Evolutionary conservation across 805 yeast genomes (phyloP).

Genomic region (Lipomyces japonicus): DNA sequence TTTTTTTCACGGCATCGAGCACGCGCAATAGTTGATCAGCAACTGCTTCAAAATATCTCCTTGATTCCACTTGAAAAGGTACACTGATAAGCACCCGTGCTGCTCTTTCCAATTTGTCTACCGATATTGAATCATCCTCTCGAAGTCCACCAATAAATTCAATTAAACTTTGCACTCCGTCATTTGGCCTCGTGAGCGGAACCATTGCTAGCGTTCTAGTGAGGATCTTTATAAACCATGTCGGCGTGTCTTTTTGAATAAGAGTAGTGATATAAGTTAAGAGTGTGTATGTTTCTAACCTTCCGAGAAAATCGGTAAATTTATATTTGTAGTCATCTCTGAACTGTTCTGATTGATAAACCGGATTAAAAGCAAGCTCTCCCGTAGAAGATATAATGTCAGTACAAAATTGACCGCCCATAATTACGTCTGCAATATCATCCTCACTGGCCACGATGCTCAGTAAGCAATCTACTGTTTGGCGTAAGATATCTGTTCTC

Average conservation of each 20-base stretch:
- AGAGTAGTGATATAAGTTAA: slow-evolving; percentile 58
- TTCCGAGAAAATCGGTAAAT: slow-evolving; percentile 8
- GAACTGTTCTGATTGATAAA: slow-evolving; percentile 1
- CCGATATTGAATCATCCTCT: slow-evolving; percentile 63
- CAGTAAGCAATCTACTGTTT: slow-evolving; percentile 21
- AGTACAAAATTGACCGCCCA: slow-evolving; percentile 33
- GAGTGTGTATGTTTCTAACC: slow-evolving; percentile 60
- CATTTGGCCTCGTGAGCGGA: slow-evolving; percentile 52
- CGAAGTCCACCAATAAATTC: slow-evolving; percentile 76
- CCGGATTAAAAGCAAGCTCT: slow-evolving; percentile 32
- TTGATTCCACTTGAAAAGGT: slow-evolving; percentile 51
- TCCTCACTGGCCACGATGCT: slow-evolving; percentile 29
- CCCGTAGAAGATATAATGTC: slow-evolving; percentile 34
- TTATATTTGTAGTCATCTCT: not conserved
- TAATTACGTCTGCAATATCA: slow-evolving; percentile 34
- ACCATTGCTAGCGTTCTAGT: slow-evolving; percentile 50
- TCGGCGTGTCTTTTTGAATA: slow-evolving; percentile 48
- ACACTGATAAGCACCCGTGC: slow-evolving; percentile 60
- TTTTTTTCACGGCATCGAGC: slow-evolving; percentile 54
- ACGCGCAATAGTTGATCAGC: slow-evolving; percentile 58
- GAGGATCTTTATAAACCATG: slow-evolving; percentile 47
- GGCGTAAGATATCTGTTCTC: slow-evolving; percentile 7
- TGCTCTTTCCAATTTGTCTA: slow-evolving; percentile 63
- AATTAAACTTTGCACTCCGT: slow-evolving; percentile 70
- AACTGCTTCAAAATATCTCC: slow-evolving; percentile 53